Conservation (phyloP, 495 filamentous ascomycete species). For the Apodospora peruviana region DNA sequence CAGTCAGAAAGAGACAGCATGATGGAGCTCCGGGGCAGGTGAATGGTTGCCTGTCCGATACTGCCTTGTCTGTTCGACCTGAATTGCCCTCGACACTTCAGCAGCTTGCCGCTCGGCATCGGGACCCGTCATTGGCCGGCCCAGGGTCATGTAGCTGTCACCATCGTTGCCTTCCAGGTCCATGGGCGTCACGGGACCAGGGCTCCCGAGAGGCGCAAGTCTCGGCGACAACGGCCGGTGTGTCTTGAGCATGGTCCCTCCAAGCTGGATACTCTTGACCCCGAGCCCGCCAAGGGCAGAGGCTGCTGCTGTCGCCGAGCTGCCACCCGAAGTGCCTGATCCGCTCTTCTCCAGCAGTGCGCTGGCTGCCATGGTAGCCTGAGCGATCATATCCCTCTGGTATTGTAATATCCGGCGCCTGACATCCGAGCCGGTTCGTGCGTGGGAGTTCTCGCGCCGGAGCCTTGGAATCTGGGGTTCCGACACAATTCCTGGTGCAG, state of each 20-base stretch:
- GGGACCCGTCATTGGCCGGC: slow-evolving; percentile 14
- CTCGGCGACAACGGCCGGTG: slow-evolving; percentile 57
- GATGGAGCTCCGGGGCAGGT: neutral
- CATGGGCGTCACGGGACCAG: slow-evolving; percentile 74
- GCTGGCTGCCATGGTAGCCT: slow-evolving; percentile 41
- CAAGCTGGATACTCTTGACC: slow-evolving; percentile 7
- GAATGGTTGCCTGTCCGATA: neutral
- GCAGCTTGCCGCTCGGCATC: neutral
- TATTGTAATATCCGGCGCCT: slow-evolving; percentile 51
- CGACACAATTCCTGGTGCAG: slow-evolving; percentile 14
- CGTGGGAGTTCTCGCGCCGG: slow-evolving; percentile 14
- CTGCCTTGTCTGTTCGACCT: neutral
- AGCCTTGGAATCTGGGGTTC: slow-evolving; percentile 26
- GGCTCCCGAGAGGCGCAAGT: slow-evolving; percentile 63
- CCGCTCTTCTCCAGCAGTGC: slow-evolving; percentile 28
- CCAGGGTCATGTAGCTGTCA: slow-evolving; percentile 47
- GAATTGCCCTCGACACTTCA: neutral
- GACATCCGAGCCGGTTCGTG: slow-evolving; percentile 38
- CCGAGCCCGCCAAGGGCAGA: too few relatives aligned
- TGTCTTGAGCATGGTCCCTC: slow-evolving; percentile 15
- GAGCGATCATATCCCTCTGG: slow-evolving; percentile 55
- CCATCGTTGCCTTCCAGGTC: slow-evolving; percentile 52
- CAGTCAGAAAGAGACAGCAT: too few relatives aligned
- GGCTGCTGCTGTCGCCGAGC: slow-evolving; percentile 9
- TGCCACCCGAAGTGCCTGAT: neutral